Conservation (phyloP, 31 red algal species). For the Odonthalia washingtoniensis region DNA sequence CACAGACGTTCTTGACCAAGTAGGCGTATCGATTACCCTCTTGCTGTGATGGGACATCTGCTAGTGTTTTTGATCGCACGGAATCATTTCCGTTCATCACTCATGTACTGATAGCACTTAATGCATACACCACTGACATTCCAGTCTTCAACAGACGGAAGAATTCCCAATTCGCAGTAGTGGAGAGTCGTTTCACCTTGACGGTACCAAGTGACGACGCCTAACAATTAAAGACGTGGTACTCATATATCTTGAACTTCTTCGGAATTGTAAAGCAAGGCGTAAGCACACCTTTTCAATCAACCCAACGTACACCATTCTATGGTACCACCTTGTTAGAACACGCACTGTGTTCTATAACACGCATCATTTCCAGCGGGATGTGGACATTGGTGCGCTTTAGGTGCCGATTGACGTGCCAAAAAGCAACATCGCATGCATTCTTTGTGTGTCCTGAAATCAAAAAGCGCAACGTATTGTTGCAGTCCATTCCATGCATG, state of each 20-base stretch:
- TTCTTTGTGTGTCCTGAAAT: no score
- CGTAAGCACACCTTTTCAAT: slow-evolving; percentile 19
- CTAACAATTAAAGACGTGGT: slow-evolving; percentile 30
- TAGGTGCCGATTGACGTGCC: slow-evolving; percentile 15
- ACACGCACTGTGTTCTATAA: slow-evolving; percentile 18
- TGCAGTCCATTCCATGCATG: background rate
- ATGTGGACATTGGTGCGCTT: background rate
- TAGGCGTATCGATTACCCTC: background rate
- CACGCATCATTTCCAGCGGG: background rate
- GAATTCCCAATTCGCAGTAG: background rate
- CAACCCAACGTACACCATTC: slow-evolving; percentile 11
- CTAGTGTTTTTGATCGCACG: background rate
- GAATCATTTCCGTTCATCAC: background rate
- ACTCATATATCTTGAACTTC: background rate
- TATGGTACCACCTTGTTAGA: slow-evolving; percentile 2
- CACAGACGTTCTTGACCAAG: background rate
- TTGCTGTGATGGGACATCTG: background rate
- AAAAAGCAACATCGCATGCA: slow-evolving; percentile 15
- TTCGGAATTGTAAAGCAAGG: background rate
- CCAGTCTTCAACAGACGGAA: background rate
- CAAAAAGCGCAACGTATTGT: slow-evolving; percentile 1
- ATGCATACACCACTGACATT: background rate
- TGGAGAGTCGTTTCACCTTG: slow-evolving; percentile 12
- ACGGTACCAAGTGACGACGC: background rate
- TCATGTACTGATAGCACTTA: background rate